Base-by-base conservation (phyloP, 495 filamentous ascomycete genomes). In the Lineolata rhizophorae region DNA sequence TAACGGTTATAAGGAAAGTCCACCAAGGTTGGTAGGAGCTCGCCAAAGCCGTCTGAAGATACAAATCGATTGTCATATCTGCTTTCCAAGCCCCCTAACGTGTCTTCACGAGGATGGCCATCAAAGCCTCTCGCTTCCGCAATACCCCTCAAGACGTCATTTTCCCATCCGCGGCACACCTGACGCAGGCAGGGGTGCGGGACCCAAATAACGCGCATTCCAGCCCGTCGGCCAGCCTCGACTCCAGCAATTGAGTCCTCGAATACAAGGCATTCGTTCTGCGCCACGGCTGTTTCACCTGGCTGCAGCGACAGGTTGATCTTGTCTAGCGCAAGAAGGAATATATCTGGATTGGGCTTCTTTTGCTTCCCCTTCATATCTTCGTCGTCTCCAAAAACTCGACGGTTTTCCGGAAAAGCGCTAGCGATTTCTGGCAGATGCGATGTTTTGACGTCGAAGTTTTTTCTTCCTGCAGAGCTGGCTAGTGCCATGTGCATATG, bases 141-240 rank as follows among this genome's bases (percentile, higher is more conserved):
- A 32, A 33, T 49, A 26, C 55, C 54, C 27, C 37, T 42, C 21
- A 60, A 30, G 20, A 58, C 50, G 27, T 27, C 38, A 36, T 43
- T 37, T 33, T 54, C 37, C 32, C 36, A 44, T 16, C 30, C 46
- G 18, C 29, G 24, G 42, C 46, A 55, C 18, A 51, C 36, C 9
- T 35, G 32, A 18, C 35, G 30, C 33, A 57, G 29, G 14, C 47
- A 51, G 13, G 34, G 20, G 48, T 56, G 49, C 27, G 56, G 56
- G 13, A 56, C 50, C 53, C 56, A 58, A 31, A 50, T 30, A 18
- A 60, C 54, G 37, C 56, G 48, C 56, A 60, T 60, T 1, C 56
- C 55, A 14, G 56, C 55, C 29, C 50, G 24, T 44, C 52, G 52
- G 24, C 47, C 56, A 35, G 56, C 56, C 38, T 56, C 52, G 3